Base-by-base conservation (phyloP, 2,329 filamentous ascomycete species). In the Coniochaeta hoffmannii region DNA sequence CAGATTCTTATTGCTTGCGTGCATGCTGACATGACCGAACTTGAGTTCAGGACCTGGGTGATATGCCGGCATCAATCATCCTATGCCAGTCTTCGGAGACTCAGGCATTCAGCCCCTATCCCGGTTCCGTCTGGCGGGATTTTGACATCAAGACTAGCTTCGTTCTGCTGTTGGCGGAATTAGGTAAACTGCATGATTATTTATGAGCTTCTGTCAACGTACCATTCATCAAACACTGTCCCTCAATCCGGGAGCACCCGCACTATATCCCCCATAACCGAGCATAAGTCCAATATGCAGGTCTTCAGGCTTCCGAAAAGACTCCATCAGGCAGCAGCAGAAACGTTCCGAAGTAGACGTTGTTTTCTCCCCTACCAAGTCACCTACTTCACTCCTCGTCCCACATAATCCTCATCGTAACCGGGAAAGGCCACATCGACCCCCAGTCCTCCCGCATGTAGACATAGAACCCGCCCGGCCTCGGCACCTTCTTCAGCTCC, bases 401-500 rank as follows among this genome's bases (percentile, higher is more conserved):
- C 77, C 78, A 81, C 51, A 69, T 71, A 6, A 81, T 68, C 71
- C 78, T 79, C 77, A 81, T 80, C n/a, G 72, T 75, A 0, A 71
- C 72, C 0, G 79, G 77, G 63, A 78, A 79, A 1, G 75, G 71
- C 63, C 67, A 72, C 19, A 74, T 60, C 8, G 64, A 66, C 15
- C 82, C 80, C 73, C 85, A 83, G 63, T 89, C 84, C 68, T 87
- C 81, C 35, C 80, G 78, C 75, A 89, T 73, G 66, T 88, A 90
- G 7, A 80, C 71, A 10, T 74, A 80, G 66, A 78, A 79, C 0
- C 81, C 82, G 0, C 77, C 81, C 0, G 75, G 72, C 9, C 76
- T 74, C 0, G 74, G 69, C 1, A 89, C 75, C 72, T 82, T 86
- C 75, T 89, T 88, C 60, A 90, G 67, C 64, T 83, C 71, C 0